Base-by-base conservation (phyloP, 2,329 filamentous ascomycete genomes). In the Fusarium incarnatum region DNA sequence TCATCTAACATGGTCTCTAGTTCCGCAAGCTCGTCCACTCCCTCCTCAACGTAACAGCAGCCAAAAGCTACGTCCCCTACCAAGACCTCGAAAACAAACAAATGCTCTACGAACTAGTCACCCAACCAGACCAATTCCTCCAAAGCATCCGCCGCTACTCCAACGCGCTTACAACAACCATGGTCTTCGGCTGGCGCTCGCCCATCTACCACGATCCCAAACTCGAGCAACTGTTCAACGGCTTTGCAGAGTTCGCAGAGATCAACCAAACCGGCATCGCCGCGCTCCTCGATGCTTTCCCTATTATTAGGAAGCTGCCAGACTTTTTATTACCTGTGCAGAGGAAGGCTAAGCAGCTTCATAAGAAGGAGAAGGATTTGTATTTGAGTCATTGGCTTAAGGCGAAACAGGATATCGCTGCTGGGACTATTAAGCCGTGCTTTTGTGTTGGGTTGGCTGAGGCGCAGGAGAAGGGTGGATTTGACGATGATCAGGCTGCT, bases 351-450 rank as follows among this genome's bases (percentile, higher is more conserved):
- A 60, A 58, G 10, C 40, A 60, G 6, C 56, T 60, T 46, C 56
- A 60, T 23, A 60, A 45, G n/a, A 46, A 46, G 8, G 52, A 60
- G 3, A 60, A 57, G 23, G 30, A 57, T 20, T 27, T 58, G 3
- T 60, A 60, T 13, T 6, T 60, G 3, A 60, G 41, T 7, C 52
- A 60, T 25, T 60, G 56, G 56, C 41, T 58, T 0, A 45, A 57
- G 20, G 52, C 52, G 0, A 60, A 60, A 4, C 13, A 40, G 16
- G 28, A 57, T 1, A 57, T 60, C 4, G 20, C 56, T 2, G 16
- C 34, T 30, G 56, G 78, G 2, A 77, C 72, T 13, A 63, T 57
- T 2, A 64, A 65, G 42, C 63, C 60, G 10, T 66, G 60, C 8
- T 66, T 66, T 5, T 65, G 54, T 22, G 54, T 66, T 2, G 63